Evolutionary conservation across 495 filamentous ascomycete species (phyloP).

Genomic region (Aspergillus wentii): DNA sequence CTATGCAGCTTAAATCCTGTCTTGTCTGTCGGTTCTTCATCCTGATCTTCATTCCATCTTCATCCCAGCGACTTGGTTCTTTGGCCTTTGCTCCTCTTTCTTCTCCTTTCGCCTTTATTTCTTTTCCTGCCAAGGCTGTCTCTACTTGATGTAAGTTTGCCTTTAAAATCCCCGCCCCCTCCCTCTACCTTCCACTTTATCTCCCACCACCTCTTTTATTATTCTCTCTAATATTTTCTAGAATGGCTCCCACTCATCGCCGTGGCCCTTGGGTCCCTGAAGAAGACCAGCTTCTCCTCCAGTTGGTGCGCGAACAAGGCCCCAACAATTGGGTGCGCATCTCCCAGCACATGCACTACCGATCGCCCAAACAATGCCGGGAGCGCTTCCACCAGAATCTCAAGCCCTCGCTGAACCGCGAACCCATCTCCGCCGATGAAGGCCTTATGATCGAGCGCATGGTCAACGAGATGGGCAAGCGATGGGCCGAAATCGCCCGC

Average conservation of each 20-base stretch:
- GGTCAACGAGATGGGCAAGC: slow-evolving; percentile 78
- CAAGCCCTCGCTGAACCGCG: slow-evolving; percentile 84
- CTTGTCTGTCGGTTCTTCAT: slow-evolving; percentile 1
- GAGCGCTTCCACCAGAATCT: slow-evolving; percentile 95
- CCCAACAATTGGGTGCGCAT: slow-evolving; percentile 93
- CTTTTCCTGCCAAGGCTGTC: background rate
- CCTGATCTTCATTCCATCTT: background rate
- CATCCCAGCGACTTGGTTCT: slow-evolving; percentile 2
- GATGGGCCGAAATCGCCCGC: slow-evolving; percentile 94
- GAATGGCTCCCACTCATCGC: slow-evolving; percentile 55
- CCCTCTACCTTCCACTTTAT: slow-evolving; percentile 1
- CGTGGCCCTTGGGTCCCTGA: slow-evolving; percentile 85
- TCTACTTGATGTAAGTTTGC: slow-evolving; percentile 4
- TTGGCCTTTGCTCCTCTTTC: slow-evolving; percentile 1
- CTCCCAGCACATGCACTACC: slow-evolving; percentile 65
- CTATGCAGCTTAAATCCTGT: slow-evolving; percentile 8
- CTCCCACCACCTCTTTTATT: slow-evolving; percentile 2
- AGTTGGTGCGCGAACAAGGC: slow-evolving; percentile 70
- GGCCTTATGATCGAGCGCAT: slow-evolving; percentile 75
- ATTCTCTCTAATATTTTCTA: background rate
- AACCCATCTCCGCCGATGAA: slow-evolving; percentile 89
- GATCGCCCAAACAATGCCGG: slow-evolving; percentile 92
- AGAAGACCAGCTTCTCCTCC: slow-evolving; percentile 70
- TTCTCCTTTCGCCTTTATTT: background rate
- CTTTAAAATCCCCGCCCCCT: slow-evolving; percentile 8